A percentile compares a stretch with the other conserved stretches of the same genome.
These are phyloP conservation scores for Asterella californica DNA, from an alignment of 225 moss, liverwort and hornwort species.

Conservation along the genomic window DNA sequence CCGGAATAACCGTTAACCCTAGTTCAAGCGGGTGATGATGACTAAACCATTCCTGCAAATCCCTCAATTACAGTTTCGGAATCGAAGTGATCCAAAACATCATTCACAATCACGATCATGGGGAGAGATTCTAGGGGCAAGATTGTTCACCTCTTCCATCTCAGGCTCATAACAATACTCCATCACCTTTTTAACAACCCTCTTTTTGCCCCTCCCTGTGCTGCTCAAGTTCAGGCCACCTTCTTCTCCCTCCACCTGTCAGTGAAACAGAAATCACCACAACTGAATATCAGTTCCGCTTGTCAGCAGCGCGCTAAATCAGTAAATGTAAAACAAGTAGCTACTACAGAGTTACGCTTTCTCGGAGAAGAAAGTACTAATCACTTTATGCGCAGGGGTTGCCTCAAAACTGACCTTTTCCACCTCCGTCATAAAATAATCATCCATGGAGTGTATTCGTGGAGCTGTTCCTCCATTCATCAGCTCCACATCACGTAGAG, in stretches of 20 bases:
- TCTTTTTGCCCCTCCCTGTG: conserved; percentile 34
- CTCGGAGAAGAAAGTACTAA: neutral
- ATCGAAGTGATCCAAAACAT: no score
- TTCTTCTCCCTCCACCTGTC: conserved; percentile 41
- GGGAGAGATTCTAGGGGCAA: neutral
- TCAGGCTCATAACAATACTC: conserved; percentile 49
- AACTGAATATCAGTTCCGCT: neutral
- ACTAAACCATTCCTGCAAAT: neutral
- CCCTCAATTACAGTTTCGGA: no score
- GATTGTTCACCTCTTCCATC: conserved; percentile 45
- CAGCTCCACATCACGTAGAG: conserved; percentile 42
- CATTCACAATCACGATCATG: neutral
- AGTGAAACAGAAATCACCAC: neutral
- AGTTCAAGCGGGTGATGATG: neutral
- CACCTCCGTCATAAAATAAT: conserved; percentile 44
- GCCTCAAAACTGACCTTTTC: conserved; percentile 24
- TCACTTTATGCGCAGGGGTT: neutral
- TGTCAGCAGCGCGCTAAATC: neutral
- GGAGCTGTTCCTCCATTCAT: conserved; percentile 46
- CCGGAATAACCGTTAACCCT: neutral
- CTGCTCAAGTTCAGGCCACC: conserved; percentile 8
- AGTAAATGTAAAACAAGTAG: neutral
- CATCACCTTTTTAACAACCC: conserved; percentile 38
- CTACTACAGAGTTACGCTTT: no score
- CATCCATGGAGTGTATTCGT: conserved; percentile 47